Percentiles rank a stretch among this genome's conserved stretches.
These are phyloP conservation scores for Hordeum pubiflorum DNA, from an alignment of 202 grass and related monocot genomes.

Conservation along the genomic window DNA sequence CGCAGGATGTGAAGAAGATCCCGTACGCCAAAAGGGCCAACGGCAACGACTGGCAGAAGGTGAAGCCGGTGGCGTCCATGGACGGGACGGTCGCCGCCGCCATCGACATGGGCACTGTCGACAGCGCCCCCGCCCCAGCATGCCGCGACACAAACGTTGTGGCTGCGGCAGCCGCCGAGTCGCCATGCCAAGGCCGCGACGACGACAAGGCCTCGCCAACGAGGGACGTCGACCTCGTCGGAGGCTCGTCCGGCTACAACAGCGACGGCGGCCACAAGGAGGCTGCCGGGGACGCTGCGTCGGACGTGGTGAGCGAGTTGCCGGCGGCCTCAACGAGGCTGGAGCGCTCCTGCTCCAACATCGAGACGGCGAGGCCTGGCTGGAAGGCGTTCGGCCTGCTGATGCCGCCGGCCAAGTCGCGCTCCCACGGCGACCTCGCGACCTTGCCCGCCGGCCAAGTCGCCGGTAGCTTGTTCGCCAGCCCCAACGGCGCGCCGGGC, in stretches of 20 bases:
- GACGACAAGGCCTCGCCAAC: constrained; percentile 21
- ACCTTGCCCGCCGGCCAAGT: neutral
- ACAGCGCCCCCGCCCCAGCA: neutral
- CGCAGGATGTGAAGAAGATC: constrained; percentile 37
- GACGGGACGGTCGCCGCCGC: neutral
- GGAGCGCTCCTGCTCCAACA: constrained; percentile 88
- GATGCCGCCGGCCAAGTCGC: constrained; percentile 42
- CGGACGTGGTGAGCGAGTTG: constrained; percentile 19
- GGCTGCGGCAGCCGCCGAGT: constrained; percentile 1
- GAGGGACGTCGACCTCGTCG: constrained; percentile 20
- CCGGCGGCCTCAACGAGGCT: constrained; percentile 28
- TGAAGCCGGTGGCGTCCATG: constrained; percentile 67
- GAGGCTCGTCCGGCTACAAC: constrained; percentile 6
- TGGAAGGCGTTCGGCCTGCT: constrained; percentile 6
- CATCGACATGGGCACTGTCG: neutral
- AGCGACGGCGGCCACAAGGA: neutral
- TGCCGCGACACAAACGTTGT: neutral
- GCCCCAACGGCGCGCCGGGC: constrained; percentile 8
- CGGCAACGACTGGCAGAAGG: constrained; percentile 39
- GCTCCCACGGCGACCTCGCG: constrained; percentile 49
- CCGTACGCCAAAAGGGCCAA: constrained; percentile 26
- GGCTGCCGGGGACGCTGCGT: neutral
- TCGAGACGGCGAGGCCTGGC: constrained; percentile 59
- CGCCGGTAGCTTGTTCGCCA: neutral
- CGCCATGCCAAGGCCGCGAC: constrained; percentile 24